phyloP scores from a whole-genome alignment of 106 monocot genomes.

The Dendrobium officinale region DNA sequence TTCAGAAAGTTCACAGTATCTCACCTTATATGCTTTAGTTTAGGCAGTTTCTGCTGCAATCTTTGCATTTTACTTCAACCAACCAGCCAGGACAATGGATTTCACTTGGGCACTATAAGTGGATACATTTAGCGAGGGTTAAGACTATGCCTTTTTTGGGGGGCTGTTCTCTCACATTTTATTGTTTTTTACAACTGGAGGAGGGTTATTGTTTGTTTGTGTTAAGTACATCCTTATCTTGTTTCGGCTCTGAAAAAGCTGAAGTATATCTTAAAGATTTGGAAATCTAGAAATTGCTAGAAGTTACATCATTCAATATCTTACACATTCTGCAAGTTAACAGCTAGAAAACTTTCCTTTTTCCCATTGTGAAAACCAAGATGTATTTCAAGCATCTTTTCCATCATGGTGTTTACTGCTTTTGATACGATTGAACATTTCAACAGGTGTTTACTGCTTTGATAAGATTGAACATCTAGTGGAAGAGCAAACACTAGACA shows the following conservation, averaged over 20 bases:
- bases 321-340: background rate
- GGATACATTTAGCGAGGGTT: background rate
- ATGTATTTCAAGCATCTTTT: background rate
- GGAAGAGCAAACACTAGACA: constrained; percentile 7
- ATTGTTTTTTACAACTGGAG: background rate
- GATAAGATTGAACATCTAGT: constrained; percentile 8
- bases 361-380: background rate
- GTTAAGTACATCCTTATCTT: background rate
- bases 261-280: background rate
- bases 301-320: background rate
- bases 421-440: constrained; percentile 9
- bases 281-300: background rate
- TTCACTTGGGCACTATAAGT: background rate
- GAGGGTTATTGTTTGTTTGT: background rate
- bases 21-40: background rate
- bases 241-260: background rate
- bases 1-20: background rate
- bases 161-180: background rate
- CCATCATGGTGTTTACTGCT: background rate
- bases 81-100: background rate
- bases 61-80: background rate
- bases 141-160: background rate
- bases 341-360: background rate
- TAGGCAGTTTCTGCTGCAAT: background rate
- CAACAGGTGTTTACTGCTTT: background rate